Base-by-base conservation (phyloP, 2,329 filamentous ascomycete genomes). In the Paradendryphiella salina region DNA sequence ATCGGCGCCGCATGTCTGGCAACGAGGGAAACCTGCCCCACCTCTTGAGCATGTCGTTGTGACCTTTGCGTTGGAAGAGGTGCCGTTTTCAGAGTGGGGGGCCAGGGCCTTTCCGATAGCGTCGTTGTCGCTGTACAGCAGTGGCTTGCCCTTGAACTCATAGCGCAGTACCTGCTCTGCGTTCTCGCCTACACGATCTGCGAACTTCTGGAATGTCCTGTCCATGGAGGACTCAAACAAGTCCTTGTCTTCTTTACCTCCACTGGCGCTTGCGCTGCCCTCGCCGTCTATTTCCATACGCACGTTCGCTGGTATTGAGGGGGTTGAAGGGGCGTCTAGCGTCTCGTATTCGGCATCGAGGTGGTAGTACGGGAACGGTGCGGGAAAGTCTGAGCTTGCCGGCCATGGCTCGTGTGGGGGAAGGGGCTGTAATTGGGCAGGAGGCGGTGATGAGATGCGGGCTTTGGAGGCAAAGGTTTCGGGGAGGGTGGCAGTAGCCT, bases 341-440 rank as follows among this genome's bases (percentile, higher is more conserved):
- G 88, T 89, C 73, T 99, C 94, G 75, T 90, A 96, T 67, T 96
- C 93, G 43, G 93, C 93, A 62, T 97, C 94, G 42, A 87, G 80
- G 76, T 90, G 89, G 67, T 87, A 88, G 23, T 82, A 76, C 0
- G 90, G 87, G 73, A 92, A 97, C 0, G 90, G 79, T 1, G 78
- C 54, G 0, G 90, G 88, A 60, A 89, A 86, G 0, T 80, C 75
- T 1, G 83, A 79, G 32, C 79, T 75, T 10, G 80, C 69, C 0
- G 93, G 93, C 92, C 92, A 97, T 7, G 90, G 87, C 60, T 90
- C 83, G 1, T 81, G 76, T 0, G 83, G 78, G 0, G 13, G 63
- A 63, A 58, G 28, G 71, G 64, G 61, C 54, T 54, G 75, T 55
- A 54, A 75, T 67, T 18, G 73, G 2, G 62, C 64, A 53, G 23